Conservation (phyloP, 208 protist genomes). For the Porcisia hertigi region DNA sequence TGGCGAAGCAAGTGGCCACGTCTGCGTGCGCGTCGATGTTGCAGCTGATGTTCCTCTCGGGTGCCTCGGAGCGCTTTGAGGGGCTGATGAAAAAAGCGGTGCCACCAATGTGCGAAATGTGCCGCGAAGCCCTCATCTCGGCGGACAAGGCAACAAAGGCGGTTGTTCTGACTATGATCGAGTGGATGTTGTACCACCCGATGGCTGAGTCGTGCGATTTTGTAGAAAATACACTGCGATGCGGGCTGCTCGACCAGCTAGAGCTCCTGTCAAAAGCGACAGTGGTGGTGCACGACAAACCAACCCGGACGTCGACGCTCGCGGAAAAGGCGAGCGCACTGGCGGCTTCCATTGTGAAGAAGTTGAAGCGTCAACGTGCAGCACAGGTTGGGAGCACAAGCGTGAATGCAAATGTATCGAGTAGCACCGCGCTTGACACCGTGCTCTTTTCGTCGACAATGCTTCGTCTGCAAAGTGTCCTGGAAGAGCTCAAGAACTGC, state of each 20-base stretch:
- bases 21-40: constrained; percentile 82
- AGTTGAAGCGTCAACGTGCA: constrained; percentile 25
- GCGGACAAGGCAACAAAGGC: constrained; percentile 81
- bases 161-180: constrained; percentile 82
- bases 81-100: constrained; percentile 53
- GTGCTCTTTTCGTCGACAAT: constrained; percentile 23
- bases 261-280: constrained; percentile 45
- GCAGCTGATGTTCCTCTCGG: constrained; percentile 64
- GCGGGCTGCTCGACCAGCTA: constrained; percentile 64
- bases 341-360: constrained; percentile 21
- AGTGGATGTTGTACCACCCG: constrained; percentile 75
- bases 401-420: constrained; percentile 9
- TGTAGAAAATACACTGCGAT: constrained; percentile 52
- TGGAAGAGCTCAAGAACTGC: constrained; percentile 24
- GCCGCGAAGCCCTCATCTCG: constrained; percentile 64
- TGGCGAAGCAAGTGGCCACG: constrained; percentile 81
- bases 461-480: constrained; percentile 21
- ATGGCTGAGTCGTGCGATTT: constrained; percentile 55
- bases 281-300: constrained; percentile 36
- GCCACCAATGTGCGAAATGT: constrained; percentile 83
- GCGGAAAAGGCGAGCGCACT: constrained; percentile 44
- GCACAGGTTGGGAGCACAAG: background rate
- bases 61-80: constrained; percentile 42
- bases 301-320: constrained; percentile 46
- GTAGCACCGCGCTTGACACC: constrained; percentile 9